These are phyloP conservation scores for Cantharellus cinnabarinus DNA, from an alignment of 768 basidiomycete genomes.

Conservation along the genomic window DNA sequence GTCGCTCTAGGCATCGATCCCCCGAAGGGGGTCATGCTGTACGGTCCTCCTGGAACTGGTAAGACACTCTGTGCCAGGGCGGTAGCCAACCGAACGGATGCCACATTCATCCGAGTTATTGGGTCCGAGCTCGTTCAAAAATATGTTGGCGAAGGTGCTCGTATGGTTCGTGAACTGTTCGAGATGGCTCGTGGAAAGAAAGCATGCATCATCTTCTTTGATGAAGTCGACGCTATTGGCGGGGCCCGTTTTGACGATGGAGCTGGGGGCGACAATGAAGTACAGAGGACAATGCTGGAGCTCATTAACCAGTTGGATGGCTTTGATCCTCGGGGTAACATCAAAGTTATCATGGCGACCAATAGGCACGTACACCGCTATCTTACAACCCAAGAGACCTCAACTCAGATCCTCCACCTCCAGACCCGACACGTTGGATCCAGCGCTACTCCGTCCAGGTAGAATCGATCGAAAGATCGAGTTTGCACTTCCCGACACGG, in stretches of 20 bases:
- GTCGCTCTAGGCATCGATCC: conserved; percentile 97
- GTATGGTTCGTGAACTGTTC: conserved; percentile 97
- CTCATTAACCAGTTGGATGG: conserved; percentile 97
- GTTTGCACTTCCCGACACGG: conserved; percentile 84
- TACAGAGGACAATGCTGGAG: conserved; percentile 98
- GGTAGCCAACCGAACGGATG: conserved; percentile 95
- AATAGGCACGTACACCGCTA: conserved; percentile 44
- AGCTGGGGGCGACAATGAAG: conserved; percentile 96
- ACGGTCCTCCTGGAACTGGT: conserved; percentile 92
- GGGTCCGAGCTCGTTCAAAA: conserved; percentile 99
- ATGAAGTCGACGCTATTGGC: conserved; percentile 96
- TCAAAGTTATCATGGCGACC: conserved; percentile 99
- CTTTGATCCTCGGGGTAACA: conserved; percentile 97
- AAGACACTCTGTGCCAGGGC: conserved; percentile 97
- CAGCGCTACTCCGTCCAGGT: conserved; percentile 86
- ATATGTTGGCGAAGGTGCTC: conserved; percentile 95
- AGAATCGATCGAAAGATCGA: conserved; percentile 94
- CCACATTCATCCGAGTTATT: conserved; percentile 97
- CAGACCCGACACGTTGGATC: conserved; percentile 95
- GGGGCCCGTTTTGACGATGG: conserved; percentile 97
- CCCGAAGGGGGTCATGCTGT: conserved; percentile 91
- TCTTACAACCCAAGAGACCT: background rate
- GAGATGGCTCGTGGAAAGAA: conserved; percentile 99
- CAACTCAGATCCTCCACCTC: background rate
- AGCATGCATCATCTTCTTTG: conserved; percentile 99